Evolutionary conservation across 805 yeast species (phyloP), one percentile per base, ranked within the genome.

Genomic region (Vanderwaltozyma verrucispora): DNA sequence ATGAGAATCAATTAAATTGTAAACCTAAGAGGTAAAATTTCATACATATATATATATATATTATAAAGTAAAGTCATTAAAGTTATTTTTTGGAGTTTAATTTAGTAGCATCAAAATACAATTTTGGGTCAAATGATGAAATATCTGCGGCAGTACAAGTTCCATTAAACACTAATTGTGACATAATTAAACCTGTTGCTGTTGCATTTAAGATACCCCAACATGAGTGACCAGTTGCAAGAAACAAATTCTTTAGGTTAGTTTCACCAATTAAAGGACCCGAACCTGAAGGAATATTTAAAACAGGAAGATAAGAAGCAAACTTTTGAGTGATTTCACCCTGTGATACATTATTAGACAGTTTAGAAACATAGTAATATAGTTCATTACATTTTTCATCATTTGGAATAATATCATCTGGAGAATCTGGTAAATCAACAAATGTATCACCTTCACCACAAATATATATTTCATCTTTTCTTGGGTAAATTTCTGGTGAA

Each of bases 191-290:
- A n/a, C 97, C 98, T 0, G 97, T 88, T 3, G 84, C 96, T 1
- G 97, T 96, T 0, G 96, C 96, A 60, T 92, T 92, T 63, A 89
- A 92, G 45, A 89, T 92, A 18, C 98, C 98, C 98, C 98, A 89
- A 63, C 97, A 92, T 14, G 95, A 81, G 60, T 89, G 98, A 1
- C 97, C 98, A 11, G 89, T 74, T 2, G 96, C 95, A 38, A 89
- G 59, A 50, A 66, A 83, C 43, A 89, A 65, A 43, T 79, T 78
- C 16, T 73, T 75, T 8, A 88, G 92, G 52, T 88, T 87, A 0
- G 97, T 89, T 51, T 84, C 89, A 32, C 98, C 98, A 49, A 89
- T 77, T 38, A 92, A 67, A 0, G 98, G 98, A 8, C 98, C 98
- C 2, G 89, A 75, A 30, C 85, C 75, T 5, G 94, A 81, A 1